Conservation (phyloP, 2,329 filamentous ascomycete species). For the Venturia aucupariae region DNA sequence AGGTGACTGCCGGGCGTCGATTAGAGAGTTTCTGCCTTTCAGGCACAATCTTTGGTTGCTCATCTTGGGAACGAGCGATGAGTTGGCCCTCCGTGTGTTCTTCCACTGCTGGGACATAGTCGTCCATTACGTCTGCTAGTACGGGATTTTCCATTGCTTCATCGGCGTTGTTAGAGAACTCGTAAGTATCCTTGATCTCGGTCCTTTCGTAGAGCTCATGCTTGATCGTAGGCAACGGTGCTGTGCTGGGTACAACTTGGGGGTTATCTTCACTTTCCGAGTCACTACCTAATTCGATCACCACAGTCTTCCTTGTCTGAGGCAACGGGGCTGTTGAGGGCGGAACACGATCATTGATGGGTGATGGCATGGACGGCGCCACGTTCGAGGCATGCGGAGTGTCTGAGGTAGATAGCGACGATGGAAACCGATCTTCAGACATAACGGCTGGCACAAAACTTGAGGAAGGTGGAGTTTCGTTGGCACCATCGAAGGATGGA, state of each 20-base stretch:
- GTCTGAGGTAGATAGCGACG: not conserved
- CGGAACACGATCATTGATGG: not conserved
- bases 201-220: not conserved
- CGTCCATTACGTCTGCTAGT: not conserved
- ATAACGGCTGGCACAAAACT: not conserved
- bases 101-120: not conserved
- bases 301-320: not conserved
- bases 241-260: not conserved
- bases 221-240: not conserved
- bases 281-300: not conserved
- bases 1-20: slow-evolving; percentile 3
- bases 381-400: not conserved
- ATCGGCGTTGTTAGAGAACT: not conserved
- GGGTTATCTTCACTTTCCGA: not conserved
- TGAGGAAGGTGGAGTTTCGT: not conserved
- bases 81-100: not conserved
- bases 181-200: not conserved
- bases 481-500: not conserved
- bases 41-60: not conserved
- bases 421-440: not conserved
- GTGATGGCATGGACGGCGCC: not conserved
- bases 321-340: not conserved
- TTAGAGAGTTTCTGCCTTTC: not conserved
- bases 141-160: not conserved
- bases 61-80: not conserved